Conservation (phyloP, 1,284 basidiomycete genomes). For the Cerrena zonata region DNA sequence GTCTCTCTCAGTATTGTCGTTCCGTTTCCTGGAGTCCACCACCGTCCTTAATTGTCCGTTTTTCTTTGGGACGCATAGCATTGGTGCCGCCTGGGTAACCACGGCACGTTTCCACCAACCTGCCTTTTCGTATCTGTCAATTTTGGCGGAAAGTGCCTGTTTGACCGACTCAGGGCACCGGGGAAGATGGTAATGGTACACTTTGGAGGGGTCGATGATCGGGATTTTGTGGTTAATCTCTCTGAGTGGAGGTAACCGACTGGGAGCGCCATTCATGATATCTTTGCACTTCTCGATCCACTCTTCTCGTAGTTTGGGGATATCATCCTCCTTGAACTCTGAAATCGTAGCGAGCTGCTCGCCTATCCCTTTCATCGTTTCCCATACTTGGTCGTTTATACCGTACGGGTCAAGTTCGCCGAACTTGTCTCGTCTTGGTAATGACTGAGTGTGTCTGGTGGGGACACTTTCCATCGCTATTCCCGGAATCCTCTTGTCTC, state of each 20-base stretch:
- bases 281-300: neutral
- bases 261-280: conserved; percentile 3
- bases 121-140: conserved; percentile 16
- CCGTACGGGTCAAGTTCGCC: neutral
- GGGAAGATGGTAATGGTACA: conserved; percentile 19
- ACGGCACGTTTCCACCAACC: no score
- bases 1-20: conserved; percentile 27
- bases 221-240: conserved; percentile 24
- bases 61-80: conserved; percentile 20
- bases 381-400: neutral
- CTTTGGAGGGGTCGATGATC: conserved; percentile 20
- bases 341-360: neutral
- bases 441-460: neutral
- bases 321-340: neutral
- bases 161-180: conserved; percentile 20
- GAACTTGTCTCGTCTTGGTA: neutral
- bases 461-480: neutral
- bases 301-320: no score
- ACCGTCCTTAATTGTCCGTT: conserved; percentile 20
- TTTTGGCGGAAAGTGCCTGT: conserved; percentile 18
- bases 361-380: neutral
- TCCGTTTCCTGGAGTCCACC: conserved; percentile 19
- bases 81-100: no score
- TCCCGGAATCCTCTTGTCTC: no score
- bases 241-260: conserved; percentile 14